Base-by-base conservation (phyloP, 163 green algal genomes). In the Scenedesmus sp. region DNA sequence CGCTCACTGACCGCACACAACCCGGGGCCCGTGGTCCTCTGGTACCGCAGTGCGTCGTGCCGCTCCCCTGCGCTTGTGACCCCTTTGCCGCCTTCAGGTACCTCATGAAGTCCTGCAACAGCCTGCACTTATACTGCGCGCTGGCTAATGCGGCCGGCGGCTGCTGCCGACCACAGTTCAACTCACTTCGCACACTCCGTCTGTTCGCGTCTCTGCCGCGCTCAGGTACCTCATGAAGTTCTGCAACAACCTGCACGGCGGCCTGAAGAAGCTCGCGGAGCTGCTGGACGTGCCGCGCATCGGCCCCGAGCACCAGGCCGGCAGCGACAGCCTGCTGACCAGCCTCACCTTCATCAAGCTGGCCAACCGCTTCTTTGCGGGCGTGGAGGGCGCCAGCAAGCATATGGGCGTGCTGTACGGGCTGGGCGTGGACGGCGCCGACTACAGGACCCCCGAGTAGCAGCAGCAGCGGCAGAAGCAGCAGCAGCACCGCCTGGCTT, bases 71-170 rank as follows among this genome's bases (percentile, higher is more conserved):
- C n/a, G n/a, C n/a, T n/a, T n/a, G n/a, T n/a, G n/a, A n/a, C 24
- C 4, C 22, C 40, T 26, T 76, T 40, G 30, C 30, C 20, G 3
- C 30, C 49, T n/a, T 99, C 92, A 99, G 99, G 93, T 99, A 99
- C 94, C 93, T 99, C 20, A 99, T 99, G 97, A 98, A 99, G 92
- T 99, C 99, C 81, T 99, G 97, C 81, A 96, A 98, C 93, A 98
- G 97, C 93, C 94, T 99, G 88, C 98, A 99, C 82, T 98, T n/a
- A n/a, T n/a, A n/a, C n/a, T n/a, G n/a, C n/a, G n/a, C n/a, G n/a
- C n/a, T n/a, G n/a, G n/a, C n/a, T n/a, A n/a, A n/a, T n/a, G 98
- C 46, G 98, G 98, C 6, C 93, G 59, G 1, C 4, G 59, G 59
- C 59, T 70, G 59, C 59, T 15, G 59, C 22, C 12, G 20, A 33